These are phyloP conservation scores for Geranium incanum DNA, from an alignment of 441 rosid species.

Conservation along the genomic window DNA sequence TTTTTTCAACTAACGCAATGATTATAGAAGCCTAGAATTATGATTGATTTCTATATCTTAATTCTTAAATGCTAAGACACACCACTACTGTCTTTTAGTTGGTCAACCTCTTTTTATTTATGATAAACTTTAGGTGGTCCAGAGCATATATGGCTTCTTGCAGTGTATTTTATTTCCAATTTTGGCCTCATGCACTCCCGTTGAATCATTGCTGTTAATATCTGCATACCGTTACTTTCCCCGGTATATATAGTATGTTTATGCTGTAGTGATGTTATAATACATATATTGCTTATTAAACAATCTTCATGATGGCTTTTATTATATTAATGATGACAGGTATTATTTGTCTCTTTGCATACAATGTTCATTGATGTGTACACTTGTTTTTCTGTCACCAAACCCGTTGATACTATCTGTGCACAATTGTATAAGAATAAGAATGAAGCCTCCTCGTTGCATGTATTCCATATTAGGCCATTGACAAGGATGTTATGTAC, in stretches of 20 bases:
- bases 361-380: not conserved
- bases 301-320: not conserved
- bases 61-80: not conserved
- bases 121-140: not conserved
- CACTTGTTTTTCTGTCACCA: not conserved
- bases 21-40: not conserved
- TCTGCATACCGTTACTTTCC: not conserved
- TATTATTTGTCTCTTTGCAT: not conserved
- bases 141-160: not conserved
- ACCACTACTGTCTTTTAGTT: not conserved
- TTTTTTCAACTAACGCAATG: slow-evolving; percentile 1
- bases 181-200: not conserved
- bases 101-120: not conserved
- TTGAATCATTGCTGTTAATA: not conserved
- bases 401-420: not conserved
- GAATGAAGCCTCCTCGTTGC: not conserved
- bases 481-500: not conserved
- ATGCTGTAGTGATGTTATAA: not conserved
- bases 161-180: not conserved
- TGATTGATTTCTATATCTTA: not conserved
- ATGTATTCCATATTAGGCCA: not conserved
- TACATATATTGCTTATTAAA: not conserved
- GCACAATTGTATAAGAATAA: not conserved
- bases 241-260: not conserved
- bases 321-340: not conserved